phyloP scores from a whole-genome alignment of 257 asterid genomes.

The Catharanthus roseus region DNA sequence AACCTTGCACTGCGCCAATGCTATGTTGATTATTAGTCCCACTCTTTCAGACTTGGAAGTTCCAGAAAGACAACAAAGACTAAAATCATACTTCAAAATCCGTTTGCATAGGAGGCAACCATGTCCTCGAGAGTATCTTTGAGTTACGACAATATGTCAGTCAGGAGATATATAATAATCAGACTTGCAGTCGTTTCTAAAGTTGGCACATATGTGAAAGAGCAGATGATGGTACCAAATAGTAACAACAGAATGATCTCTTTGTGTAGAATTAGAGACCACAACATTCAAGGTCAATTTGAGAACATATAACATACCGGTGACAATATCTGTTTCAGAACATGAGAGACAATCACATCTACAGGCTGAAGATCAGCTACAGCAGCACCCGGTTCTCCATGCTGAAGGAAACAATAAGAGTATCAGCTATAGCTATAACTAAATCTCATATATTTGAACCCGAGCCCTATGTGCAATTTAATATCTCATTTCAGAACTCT shows the following conservation, averaged over 20 bases:
- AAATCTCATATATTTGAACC: neutral
- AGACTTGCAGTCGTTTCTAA: neutral
- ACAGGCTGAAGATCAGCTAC: slow-evolving; percentile 88
- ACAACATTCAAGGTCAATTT: neutral
- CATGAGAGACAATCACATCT: slow-evolving; percentile 88
- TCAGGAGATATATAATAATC: neutral
- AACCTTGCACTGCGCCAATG: no score
- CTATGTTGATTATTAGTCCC: neutral
- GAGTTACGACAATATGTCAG: neutral
- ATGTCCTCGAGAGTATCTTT: neutral
- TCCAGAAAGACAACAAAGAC: neutral
- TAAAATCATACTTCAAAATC: neutral
- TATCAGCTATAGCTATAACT: neutral
- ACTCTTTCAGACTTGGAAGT: neutral
- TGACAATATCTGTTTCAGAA: slow-evolving; percentile 74
- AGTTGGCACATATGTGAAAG: neutral
- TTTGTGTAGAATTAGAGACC: neutral
- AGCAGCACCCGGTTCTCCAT: slow-evolving; percentile 98
- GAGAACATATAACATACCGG: slow-evolving; percentile 41
- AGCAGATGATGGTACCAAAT: neutral
- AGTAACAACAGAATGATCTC: neutral
- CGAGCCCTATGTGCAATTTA: neutral
- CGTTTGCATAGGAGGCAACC: neutral
- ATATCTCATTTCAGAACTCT: neutral
- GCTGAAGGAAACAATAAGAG: slow-evolving; percentile 46